Evolutionary conservation across 2,329 filamentous ascomycete genomes (phyloP).

Genomic region (Byssochlamys sp.): DNA sequence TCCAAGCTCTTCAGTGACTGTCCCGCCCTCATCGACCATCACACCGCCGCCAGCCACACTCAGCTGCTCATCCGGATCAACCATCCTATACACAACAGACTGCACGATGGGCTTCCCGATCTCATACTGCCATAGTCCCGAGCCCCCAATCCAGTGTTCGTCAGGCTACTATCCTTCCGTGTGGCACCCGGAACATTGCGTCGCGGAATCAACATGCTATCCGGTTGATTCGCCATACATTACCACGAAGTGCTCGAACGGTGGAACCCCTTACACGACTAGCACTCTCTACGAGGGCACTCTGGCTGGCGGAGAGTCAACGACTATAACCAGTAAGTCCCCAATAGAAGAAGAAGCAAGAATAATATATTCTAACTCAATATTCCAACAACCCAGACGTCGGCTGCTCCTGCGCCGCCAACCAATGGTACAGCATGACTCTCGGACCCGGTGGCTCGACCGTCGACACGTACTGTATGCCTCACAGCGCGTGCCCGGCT

Average conservation of each 20-base stretch:
- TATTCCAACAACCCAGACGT: conserved; percentile 2
- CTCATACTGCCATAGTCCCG: conserved; percentile 13
- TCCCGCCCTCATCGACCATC: conserved; percentile 4
- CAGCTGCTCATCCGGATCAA: conserved; percentile 12
- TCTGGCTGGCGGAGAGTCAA: conserved; percentile 10
- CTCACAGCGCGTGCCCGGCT: conserved; percentile 11
- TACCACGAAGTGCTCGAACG: conserved; percentile 16
- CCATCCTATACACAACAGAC: conserved; percentile 15
- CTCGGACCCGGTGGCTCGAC: conserved; percentile 2
- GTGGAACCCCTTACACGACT: conserved; percentile 12
- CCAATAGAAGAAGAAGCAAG: too few species aligned
- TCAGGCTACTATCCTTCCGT: conserved; percentile 14
- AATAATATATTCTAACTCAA: background rate
- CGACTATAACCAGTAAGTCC: conserved; percentile 12
- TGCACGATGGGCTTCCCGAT: conserved; percentile 17
- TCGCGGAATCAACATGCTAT: conserved; percentile 14
- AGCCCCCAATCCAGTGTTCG: conserved; percentile 11
- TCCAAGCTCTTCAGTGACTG: background rate
- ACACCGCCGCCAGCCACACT: conserved; percentile 8
- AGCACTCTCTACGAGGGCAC: conserved; percentile 13
- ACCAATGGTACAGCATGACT: conserved; percentile 17
- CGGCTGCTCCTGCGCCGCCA: conserved; percentile 13
- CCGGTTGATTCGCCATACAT: conserved; percentile 14
- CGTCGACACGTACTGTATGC: conserved; percentile 17
- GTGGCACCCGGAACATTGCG: conserved; percentile 18